Evolutionary conservation across 2,329 filamentous ascomycete genomes (phyloP), one percentile per base, ranked within the genome.

Genomic region (Uncinocarpus reesii): DNA sequence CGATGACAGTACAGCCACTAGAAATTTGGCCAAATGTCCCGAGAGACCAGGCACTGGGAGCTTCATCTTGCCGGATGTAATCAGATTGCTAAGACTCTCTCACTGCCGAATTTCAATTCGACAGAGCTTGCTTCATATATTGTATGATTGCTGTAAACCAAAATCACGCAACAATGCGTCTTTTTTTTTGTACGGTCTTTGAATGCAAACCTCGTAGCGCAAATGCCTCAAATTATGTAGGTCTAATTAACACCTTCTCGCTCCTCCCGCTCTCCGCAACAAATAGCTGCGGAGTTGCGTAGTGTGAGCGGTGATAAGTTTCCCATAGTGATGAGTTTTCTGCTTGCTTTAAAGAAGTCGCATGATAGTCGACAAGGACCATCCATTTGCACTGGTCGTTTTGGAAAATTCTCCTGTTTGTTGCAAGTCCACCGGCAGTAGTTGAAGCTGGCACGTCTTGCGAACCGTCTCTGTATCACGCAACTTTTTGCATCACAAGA

Each of bases 91-190:
- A 16, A n/a, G 21, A 21, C n/a, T 5, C 16, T 31, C 28, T 43
- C 16, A 34, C 7, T 18, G 24, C 21, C 18, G 20, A 20, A 40
- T 28, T 15, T 16, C 11, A 3, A 24, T 38, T 38, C 11, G 24
- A 26, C 11, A n/a, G 37, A 13, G 21, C 21, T 2, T n/a, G 23
- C 37, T 40, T 40, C 37, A 28, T 26, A 40, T 40, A 40, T 40
- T 40, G 28, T 40, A 40, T 2, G 4, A 26, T 40, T 40, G 37
- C 21, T 26, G 11, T 40, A 10, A 26, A 40, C 13, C 37, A 26
- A 40, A 40, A 40, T 24, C 37, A 20, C 37, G 37, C 37, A 40
- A 40, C 8, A 15, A 28, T 40, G 37, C 37, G 37, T 40, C 37
- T 42, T 32, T 42, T 42, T 26, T 42, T 42, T 5, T 2, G 28